Percentiles rank a stretch among this genome's conserved stretches.
Evolutionary conservation across 164 flowering plant genomes (phyloP).

Genomic region (Kingdonia uniflora): DNA sequence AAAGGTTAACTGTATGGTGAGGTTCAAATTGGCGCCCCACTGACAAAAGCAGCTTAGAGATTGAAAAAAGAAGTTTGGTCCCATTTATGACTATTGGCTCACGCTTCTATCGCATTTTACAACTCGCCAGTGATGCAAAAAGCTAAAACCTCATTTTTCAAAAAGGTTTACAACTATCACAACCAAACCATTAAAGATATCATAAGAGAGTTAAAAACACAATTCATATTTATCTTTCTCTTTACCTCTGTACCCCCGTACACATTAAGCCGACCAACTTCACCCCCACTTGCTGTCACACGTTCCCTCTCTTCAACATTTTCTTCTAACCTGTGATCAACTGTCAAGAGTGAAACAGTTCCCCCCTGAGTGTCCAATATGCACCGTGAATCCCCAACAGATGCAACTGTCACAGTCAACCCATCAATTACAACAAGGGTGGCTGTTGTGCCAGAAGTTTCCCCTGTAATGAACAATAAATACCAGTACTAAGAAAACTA

Average conservation of each 20-base stretch:
- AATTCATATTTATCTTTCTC: neutral
- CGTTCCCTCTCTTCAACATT: constrained; percentile 88
- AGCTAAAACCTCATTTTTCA: no score
- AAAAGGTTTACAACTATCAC: no score
- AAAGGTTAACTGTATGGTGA: no score
- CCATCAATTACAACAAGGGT: constrained; percentile 88
- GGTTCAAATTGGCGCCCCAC: no score
- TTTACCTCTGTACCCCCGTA: constrained; percentile 70
- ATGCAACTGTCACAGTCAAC: constrained; percentile 85
- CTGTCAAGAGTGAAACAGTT: constrained; percentile 68
- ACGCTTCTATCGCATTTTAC: no score
- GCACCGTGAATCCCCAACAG: constrained; percentile 87
- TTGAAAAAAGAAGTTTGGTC: no score
- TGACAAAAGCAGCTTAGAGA: no score
- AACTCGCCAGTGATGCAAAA: no score
- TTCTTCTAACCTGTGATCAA: constrained; percentile 86
- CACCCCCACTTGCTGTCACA: constrained; percentile 90
- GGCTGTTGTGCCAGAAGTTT: constrained; percentile 83
- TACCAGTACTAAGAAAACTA: constrained; percentile 6
- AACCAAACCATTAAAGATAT: no score
- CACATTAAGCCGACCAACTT: constrained; percentile 81
- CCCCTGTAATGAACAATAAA: constrained; percentile 33
- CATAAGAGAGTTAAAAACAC: no score
- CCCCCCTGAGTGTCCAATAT: constrained; percentile 81
- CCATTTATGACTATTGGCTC: no score